A percentile compares a stretch with the other conserved stretches of the same genome.
Evolutionary conservation across 2,329 filamentous ascomycete genomes (phyloP).

Genomic region (Aureobasidium sp.): DNA sequence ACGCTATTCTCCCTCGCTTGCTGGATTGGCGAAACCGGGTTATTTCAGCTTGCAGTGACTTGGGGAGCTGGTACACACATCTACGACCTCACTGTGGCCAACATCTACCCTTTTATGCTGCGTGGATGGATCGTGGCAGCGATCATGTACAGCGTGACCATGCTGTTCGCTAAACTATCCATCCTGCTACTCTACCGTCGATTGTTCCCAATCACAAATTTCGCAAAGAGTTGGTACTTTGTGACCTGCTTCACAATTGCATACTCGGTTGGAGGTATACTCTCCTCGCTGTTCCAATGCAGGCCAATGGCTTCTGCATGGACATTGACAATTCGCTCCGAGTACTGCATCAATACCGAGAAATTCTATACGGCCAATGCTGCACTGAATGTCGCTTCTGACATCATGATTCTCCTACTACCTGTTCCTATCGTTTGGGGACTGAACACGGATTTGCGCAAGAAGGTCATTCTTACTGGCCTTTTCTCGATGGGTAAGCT

Average conservation of each 20-base stretch:
- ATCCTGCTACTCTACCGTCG: slow-evolving; percentile 15
- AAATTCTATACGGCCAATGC: slow-evolving; percentile 13
- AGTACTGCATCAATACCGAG: slow-evolving; percentile 6
- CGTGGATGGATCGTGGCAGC: not conserved
- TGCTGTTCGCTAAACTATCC: slow-evolving; percentile 21
- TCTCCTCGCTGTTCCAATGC: slow-evolving; percentile 11
- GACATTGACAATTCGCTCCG: no score
- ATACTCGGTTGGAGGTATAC: slow-evolving; percentile 1
- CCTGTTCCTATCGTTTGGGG: slow-evolving; percentile 49
- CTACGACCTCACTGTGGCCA: slow-evolving; percentile 6
- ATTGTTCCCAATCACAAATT: slow-evolving; percentile 8
- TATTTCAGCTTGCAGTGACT: not conserved
- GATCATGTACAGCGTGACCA: slow-evolving; percentile 12
- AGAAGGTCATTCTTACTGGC: slow-evolving; percentile 46
- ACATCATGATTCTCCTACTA: slow-evolving; percentile 52
- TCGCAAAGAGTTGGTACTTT: slow-evolving; percentile 1
- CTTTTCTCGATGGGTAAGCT: slow-evolving; percentile 42
- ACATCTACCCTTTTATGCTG: not conserved
- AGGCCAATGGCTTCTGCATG: not conserved
- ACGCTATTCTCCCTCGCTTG: not conserved
- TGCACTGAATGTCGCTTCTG: slow-evolving; percentile 22
- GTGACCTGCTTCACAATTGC: slow-evolving; percentile 11
- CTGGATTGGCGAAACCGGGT: not conserved
- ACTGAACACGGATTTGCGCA: slow-evolving; percentile 43
- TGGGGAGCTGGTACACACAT: slow-evolving; percentile 8